Percentiles rank a stretch among this genome's conserved stretches.
phyloP scores from a whole-genome alignment of 2,329 filamentous ascomycete species.

The Neofusicoccum cordaticola region DNA sequence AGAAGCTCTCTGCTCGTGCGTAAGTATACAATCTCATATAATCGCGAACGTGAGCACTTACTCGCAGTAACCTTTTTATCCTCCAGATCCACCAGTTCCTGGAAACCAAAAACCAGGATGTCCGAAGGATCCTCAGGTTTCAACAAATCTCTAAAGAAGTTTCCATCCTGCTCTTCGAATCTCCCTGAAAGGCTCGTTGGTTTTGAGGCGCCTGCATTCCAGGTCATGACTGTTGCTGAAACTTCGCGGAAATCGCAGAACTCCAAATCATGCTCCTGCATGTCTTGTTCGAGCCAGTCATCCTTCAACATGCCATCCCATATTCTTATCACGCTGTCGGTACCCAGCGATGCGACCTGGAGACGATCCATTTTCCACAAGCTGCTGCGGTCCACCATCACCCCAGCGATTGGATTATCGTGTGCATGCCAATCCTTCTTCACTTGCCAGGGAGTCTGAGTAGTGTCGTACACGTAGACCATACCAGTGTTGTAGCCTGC shows the following conservation, averaged over 20 bases:
- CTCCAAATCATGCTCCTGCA: slow-evolving; percentile 78
- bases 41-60: slow-evolving; percentile 36
- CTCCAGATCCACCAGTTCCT: slow-evolving; percentile 96
- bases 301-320: slow-evolving; percentile 95
- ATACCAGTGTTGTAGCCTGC: slow-evolving; percentile 92
- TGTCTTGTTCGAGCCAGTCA: slow-evolving; percentile 87
- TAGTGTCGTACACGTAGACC: slow-evolving; percentile 88
- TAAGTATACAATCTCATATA: neutral
- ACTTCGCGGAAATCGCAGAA: slow-evolving; percentile 86
- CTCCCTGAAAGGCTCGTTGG: slow-evolving; percentile 66
- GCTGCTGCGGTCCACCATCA: slow-evolving; percentile 75
- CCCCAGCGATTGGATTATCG: slow-evolving; percentile 73
- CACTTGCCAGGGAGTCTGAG: slow-evolving; percentile 77
- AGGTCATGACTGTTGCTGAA: slow-evolving; percentile 78
- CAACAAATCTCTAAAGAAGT: slow-evolving; percentile 79
- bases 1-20: slow-evolving; percentile 63
- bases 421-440: slow-evolving; percentile 96
- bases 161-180: slow-evolving; percentile 65
- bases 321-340: slow-evolving; percentile 76
- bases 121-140: slow-evolving; percentile 76
- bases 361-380: slow-evolving; percentile 80
- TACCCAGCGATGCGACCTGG: slow-evolving; percentile 82
- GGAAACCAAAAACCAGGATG: slow-evolving; percentile 92
- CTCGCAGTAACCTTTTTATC: slow-evolving; percentile 97
- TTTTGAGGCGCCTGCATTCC: slow-evolving; percentile 97